Percentiles rank a stretch among this genome's conserved stretches.
These are phyloP conservation scores for Phaeomoniella chlamydospora DNA, from an alignment of 2,329 filamentous ascomycete species.

Conservation along the genomic window DNA sequence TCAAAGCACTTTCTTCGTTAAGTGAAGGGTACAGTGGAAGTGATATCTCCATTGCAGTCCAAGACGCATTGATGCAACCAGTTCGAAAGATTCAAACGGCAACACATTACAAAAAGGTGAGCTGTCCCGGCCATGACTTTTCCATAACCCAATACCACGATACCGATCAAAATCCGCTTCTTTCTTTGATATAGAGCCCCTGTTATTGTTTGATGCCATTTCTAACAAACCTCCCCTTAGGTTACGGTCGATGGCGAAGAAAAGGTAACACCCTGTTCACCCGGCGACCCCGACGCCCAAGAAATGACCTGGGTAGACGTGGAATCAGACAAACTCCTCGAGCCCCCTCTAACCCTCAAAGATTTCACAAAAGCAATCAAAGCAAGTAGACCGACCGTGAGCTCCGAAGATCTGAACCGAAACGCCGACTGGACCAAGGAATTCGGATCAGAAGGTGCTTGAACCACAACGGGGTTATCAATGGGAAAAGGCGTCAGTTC, in stretches of 20 bases:
- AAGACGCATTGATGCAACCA: conserved; percentile 94
- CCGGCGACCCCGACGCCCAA: conserved; percentile 67
- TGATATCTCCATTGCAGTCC: conserved; percentile 90
- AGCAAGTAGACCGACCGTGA: conserved; percentile 78
- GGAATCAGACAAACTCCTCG: conserved; percentile 67
- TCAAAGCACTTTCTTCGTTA: conserved; percentile 60
- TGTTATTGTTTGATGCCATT: too few relatives aligned
- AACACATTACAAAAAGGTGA: conserved; percentile 90
- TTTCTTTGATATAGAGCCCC: conserved; percentile 4
- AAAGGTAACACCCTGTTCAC: conserved; percentile 72
- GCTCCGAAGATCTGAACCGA: conserved; percentile 64
- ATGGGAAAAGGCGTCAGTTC: too few relatives aligned
- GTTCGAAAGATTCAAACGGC: conserved; percentile 93
- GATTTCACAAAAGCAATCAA: conserved; percentile 92
- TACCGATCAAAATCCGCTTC: neutral
- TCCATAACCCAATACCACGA: neutral
- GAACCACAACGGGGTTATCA: conserved; percentile 6
- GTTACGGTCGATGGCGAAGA: conserved; percentile 51
- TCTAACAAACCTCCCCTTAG: conserved; percentile 36
- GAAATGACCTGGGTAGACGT: conserved; percentile 93
- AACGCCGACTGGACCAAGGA: conserved; percentile 92
- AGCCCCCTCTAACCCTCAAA: conserved; percentile 74
- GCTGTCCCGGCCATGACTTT: conserved; percentile 5
- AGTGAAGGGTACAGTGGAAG: conserved; percentile 92
- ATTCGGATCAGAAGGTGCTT: conserved; percentile 81